Evolutionary conservation across 129 eudicot genomes (phyloP), one percentile per base, ranked within the genome.

Genomic region (Oenanthe sinensis): DNA sequence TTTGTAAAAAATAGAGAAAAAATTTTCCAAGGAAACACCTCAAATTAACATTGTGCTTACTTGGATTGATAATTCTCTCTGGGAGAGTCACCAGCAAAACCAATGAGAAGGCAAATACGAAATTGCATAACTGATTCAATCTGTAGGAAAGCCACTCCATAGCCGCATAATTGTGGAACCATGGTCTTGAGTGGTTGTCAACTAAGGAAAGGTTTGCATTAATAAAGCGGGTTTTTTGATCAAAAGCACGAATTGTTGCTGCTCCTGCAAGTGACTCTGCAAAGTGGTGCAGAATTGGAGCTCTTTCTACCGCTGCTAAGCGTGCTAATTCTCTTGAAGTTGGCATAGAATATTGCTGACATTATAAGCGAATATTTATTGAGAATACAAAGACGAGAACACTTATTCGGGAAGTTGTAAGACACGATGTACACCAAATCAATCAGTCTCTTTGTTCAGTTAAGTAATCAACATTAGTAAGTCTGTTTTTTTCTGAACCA

Each of bases 111-210:
- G 91, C 99, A 47, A 95, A 95, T 30, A 95, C 96, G 5, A 95
- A 95, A 85, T 95, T 91, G 55, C 97, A 85, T 68, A 95, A 76
- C 88, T 95, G 97, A 73, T 95, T 95, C 77, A 95, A 81, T 79
- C 97, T 90, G 87, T 88, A 90, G 67, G 94, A 87, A 48, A 92
- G 97, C 99, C 99, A 95, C 75, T 95, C 99, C 87, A 95, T 92
- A 14, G 97, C 92, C 26, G 97, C 79, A 30, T 85, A 94, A 69
- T 90, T 92, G 71, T 95, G 97, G 82, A 95, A 95, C 97, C 96
- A 90, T 33, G 97, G 96, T 74, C 91, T 92, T 37, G 99, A 92
- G 82, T 87, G 90, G 77, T 85, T 85, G 85, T 95, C 91, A 33
- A 92, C 82, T 58, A 95, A 92, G 73, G 79, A 77, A 39, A 95